Conservation (phyloP, 768 basidiomycete species). For the Holtermanniella nyarrowii region DNA sequence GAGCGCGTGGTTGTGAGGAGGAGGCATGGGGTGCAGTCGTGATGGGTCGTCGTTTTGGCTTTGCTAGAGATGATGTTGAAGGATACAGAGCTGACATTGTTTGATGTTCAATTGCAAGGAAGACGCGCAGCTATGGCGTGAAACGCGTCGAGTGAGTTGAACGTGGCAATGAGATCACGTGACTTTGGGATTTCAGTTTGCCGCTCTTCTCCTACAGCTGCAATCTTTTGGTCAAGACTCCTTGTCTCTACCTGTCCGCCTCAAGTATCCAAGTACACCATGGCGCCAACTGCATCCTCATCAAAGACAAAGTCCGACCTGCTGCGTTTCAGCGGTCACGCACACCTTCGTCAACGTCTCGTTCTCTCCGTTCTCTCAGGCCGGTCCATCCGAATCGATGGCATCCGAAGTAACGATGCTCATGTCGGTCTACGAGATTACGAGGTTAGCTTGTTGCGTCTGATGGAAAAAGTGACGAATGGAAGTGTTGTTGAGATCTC, state of each 20-base stretch:
- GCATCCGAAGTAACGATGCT: constrained; percentile 81
- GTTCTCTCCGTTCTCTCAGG: constrained; percentile 85
- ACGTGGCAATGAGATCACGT: not conserved
- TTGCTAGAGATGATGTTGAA: not conserved
- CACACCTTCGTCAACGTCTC: constrained; percentile 69
- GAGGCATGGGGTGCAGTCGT: not conserved
- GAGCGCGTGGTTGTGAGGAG: constrained; percentile 6
- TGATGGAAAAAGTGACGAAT: constrained; percentile 85
- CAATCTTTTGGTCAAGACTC: no score
- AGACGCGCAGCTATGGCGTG: no score
- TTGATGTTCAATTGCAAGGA: not conserved
- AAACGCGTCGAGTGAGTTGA: no score
- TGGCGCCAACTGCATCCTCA: not conserved
- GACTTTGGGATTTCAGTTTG: not conserved
- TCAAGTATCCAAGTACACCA: not conserved
- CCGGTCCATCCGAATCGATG: constrained; percentile 69
- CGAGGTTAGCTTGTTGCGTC: constrained; percentile 77
- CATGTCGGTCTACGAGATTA: constrained; percentile 92
- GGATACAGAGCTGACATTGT: not conserved
- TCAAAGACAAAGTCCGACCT: constrained; percentile 11
- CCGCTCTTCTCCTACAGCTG: not conserved
- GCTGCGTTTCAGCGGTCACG: constrained; percentile 52
- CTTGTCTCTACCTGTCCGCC: not conserved
- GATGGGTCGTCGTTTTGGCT: constrained; percentile 1
- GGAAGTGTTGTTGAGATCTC: constrained; percentile 93